Base-by-base conservation (phyloP, 2,329 filamentous ascomycete species). In the Fusarium sp. region DNA sequence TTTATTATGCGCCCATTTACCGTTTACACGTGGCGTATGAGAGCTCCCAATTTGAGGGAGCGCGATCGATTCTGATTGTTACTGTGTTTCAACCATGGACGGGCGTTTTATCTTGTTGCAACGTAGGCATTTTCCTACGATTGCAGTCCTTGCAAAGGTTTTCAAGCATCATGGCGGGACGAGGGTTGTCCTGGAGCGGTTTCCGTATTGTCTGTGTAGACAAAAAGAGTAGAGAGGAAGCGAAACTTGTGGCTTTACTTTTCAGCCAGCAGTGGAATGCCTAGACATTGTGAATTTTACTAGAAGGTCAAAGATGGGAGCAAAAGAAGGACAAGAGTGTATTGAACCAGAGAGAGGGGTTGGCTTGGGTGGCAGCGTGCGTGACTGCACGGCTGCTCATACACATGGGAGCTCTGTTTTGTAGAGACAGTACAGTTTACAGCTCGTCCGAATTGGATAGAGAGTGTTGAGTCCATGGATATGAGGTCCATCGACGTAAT, bases 101-200 rank as follows among this genome's bases (percentile, higher is more conserved):
- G 58, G 63, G 63, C 63, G 63, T 67, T 66, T 46, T 41, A 31
- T 46, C 39, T 44, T 60, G 22, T 51, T n/a, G 48, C 54, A 47
- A 35, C 45, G 46, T 61, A 36, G 28, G n/a, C 5, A 24, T 55
- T 40, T 19, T 44, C 41, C 32, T 60, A 53, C 39, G 35, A 24
- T 46, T 42, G 40, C 39, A 57, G 51, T 38, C 32, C 22, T 41
- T 64, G 53, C 43, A 42, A 58, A 28, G 25, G 25, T 42, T 48
- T 42, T 40, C 11, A 47, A 67, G 54, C 49, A 60, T 52, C 58
- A 65, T 63, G 29, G n/a, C 10, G 61, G 57, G 61, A 58, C 44
- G 43, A 58, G 52, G 44, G 19, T 19, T 43, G 46, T 61, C 52
- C 42, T 24, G 32, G 61, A 65, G 61, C 52, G 40, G 53, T 39